Conservation (phyloP, 495 filamentous ascomycete genomes). For the Acidiella bohemica region DNA sequence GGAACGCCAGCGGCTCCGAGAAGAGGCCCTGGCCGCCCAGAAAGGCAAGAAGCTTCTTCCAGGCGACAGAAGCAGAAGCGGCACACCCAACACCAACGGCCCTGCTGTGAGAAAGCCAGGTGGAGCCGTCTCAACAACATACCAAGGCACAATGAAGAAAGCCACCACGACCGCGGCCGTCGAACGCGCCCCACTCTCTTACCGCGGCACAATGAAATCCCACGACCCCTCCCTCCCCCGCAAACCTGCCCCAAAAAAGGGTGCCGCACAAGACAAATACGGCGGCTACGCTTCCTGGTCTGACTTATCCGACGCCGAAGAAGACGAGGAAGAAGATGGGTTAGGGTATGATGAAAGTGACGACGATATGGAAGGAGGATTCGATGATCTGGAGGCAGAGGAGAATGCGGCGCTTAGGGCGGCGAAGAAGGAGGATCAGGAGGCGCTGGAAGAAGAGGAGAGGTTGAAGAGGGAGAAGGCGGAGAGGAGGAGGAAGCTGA, state of each 20-base stretch:
- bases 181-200: constrained; percentile 21
- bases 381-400: constrained; percentile 46
- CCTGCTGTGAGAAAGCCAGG: constrained; percentile 4
- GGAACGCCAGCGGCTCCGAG: constrained; percentile 19
- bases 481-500: constrained; percentile 33
- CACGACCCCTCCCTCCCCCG: constrained; percentile 1
- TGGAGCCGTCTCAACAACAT: constrained; percentile 28
- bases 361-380: constrained; percentile 55
- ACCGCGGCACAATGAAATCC: constrained; percentile 28
- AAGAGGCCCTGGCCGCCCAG: constrained; percentile 17
- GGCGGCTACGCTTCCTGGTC: constrained; percentile 27
- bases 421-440: constrained; percentile 47
- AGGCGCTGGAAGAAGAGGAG: constrained; percentile 41
- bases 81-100: constrained; percentile 12
- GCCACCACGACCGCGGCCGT: no score
- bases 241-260: constrained; percentile 14
- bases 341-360: constrained; percentile 37
- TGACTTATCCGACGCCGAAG: constrained; percentile 24
- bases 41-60: constrained; percentile 9
- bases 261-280: constrained; percentile 16
- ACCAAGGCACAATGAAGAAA: constrained; percentile 45
- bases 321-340: constrained; percentile 33
- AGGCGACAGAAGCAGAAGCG: constrained; percentile 11
- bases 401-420: constrained; percentile 37
- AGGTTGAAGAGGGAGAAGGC: constrained; percentile 43